Conservation (phyloP, 2,329 filamentous ascomycete species). For the Calonectria pteridis region DNA sequence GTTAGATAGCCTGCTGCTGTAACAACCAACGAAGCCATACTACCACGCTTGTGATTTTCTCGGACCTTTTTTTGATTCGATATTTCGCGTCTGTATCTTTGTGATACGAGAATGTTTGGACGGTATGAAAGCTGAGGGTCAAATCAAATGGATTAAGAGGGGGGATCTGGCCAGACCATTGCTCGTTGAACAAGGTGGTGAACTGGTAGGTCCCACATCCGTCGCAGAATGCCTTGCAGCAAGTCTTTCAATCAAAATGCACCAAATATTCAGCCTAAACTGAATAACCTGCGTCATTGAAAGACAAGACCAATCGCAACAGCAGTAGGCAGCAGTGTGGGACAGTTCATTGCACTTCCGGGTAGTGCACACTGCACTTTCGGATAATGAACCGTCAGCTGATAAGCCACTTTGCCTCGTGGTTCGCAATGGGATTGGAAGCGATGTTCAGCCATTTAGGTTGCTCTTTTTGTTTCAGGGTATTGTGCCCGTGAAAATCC, state of each 20-base stretch:
- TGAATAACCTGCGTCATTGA: neutral
- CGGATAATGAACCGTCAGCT: neutral
- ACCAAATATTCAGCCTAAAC: neutral
- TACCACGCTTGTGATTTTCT: neutral
- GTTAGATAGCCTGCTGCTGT: neutral
- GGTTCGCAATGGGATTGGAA: neutral
- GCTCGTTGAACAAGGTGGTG: neutral
- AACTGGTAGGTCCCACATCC: neutral
- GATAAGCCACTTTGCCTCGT: neutral
- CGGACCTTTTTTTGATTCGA: neutral
- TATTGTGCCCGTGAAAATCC: neutral
- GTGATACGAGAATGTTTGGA: neutral
- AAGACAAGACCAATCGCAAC: neutral
- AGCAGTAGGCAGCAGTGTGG: neutral
- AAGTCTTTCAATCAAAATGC: neutral
- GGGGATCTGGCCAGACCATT: neutral
- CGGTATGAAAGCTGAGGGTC: neutral
- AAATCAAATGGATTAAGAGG: neutral
- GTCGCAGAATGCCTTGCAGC: neutral
- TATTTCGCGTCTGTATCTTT: neutral
- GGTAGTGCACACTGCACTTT: neutral
- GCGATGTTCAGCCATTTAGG: fast-evolving
- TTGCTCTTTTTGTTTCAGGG: neutral
- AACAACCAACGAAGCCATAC: neutral
- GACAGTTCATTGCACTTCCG: neutral